A percentile compares a stretch with the other conserved stretches of the same genome.
Conservation (phyloP, 2,329 filamentous ascomycete genomes). For the Aspergillus sp. region DNA sequence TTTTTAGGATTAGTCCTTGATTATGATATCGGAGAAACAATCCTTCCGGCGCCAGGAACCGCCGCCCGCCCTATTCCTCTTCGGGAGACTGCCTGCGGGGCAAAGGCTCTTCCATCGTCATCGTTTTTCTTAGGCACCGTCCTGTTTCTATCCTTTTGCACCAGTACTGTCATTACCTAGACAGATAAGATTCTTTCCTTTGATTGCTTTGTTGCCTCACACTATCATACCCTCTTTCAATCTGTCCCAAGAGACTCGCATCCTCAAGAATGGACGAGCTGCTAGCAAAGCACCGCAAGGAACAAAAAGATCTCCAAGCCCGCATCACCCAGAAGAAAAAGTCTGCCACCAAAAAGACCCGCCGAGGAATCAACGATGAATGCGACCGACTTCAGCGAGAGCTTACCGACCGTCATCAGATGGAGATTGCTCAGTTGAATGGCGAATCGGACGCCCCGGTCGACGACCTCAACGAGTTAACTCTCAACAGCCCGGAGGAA, state of each 20-base stretch:
- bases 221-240: background rate
- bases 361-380: slow-evolving; percentile 68
- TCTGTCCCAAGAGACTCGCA: background rate
- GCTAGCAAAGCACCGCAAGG: slow-evolving; percentile 78
- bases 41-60: background rate
- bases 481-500: slow-evolving; percentile 26
- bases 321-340: slow-evolving; percentile 95
- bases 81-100: slow-evolving; percentile 24
- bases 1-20: too few relatives aligned
- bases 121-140: background rate
- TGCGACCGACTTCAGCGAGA: slow-evolving; percentile 59
- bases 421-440: slow-evolving; percentile 49
- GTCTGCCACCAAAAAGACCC: slow-evolving; percentile 79
- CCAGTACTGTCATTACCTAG: background rate
- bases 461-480: slow-evolving; percentile 33
- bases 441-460: slow-evolving; percentile 28
- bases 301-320: slow-evolving; percentile 80
- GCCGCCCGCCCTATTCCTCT: slow-evolving; percentile 16
- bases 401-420: slow-evolving; percentile 54
- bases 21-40: background rate
- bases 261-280: slow-evolving; percentile 65
- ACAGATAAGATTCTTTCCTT: slow-evolving; percentile 4
- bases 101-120: slow-evolving; percentile 4
- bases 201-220: background rate
- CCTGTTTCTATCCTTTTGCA: background rate